A percentile compares a stretch with the other conserved stretches of the same genome.
Evolutionary conservation across 2,329 filamentous ascomycete genomes (phyloP).

Genomic region (Fusarium begoniae): DNA sequence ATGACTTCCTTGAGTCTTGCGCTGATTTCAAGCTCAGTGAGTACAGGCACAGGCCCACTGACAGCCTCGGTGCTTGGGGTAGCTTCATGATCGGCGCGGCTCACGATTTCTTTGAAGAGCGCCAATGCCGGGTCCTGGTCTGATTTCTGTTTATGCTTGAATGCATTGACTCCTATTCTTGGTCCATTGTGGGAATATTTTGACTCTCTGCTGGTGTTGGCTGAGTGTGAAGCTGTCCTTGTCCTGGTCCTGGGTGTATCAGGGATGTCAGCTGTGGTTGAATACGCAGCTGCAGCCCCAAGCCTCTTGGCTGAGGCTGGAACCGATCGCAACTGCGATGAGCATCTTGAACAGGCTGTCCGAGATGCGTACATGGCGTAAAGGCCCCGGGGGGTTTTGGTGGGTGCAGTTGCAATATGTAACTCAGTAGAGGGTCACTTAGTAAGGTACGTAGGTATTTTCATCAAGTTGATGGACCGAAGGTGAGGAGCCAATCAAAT

Average conservation of each 20-base stretch:
- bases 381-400: slow-evolving; percentile 6
- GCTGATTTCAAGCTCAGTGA: slow-evolving; percentile 45
- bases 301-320: slow-evolving; percentile 27
- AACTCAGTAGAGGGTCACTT: slow-evolving; percentile 13
- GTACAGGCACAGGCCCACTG: neutral
- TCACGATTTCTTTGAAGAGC: slow-evolving; percentile 51
- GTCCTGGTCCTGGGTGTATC: slow-evolving; percentile 1
- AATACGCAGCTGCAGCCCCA: slow-evolving; percentile 36
- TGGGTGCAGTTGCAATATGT: slow-evolving; percentile 9
- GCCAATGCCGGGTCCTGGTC: slow-evolving; percentile 43
- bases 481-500: slow-evolving; percentile 36
- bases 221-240: slow-evolving; percentile 4
- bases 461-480: slow-evolving; percentile 7
- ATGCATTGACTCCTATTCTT: neutral
- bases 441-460: slow-evolving; percentile 25
- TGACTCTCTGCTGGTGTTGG: slow-evolving; percentile 6
- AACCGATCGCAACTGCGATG: slow-evolving; percentile 40
- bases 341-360: slow-evolving; percentile 49
- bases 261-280: slow-evolving; percentile 33
- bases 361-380: slow-evolving; percentile 48
- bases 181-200: neutral
- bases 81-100: slow-evolving; percentile 9
- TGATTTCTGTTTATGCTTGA: slow-evolving; percentile 2
- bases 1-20: slow-evolving; percentile 43
- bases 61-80: neutral